A percentile compares a stretch with the other conserved stretches of the same genome.
Evolutionary conservation across 768 basidiomycete genomes (phyloP).

Genomic region (Macrolepiota dolichaula): DNA sequence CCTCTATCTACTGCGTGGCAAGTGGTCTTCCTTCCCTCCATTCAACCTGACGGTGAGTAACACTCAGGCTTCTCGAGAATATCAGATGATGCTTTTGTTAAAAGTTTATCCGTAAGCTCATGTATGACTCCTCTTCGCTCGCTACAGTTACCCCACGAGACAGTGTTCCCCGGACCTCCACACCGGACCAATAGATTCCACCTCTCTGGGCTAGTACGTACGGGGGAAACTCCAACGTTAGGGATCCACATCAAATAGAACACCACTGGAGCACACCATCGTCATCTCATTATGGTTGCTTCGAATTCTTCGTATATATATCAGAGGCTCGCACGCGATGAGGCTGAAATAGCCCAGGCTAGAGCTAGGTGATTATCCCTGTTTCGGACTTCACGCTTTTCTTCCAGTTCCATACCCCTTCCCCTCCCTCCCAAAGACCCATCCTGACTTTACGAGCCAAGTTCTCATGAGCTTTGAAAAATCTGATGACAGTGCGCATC

Average conservation of each 20-base stretch:
- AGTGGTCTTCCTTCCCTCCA: neutral
- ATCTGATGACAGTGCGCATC: constrained; percentile 1
- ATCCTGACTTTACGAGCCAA: neutral
- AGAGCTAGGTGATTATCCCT: constrained; percentile 4
- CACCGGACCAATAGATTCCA: neutral
- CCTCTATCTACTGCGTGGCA: neutral
- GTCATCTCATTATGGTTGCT: constrained; percentile 5
- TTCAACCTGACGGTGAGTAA: neutral
- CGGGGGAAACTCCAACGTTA: neutral
- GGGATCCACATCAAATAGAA: neutral
- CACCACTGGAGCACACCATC: constrained; percentile 2
- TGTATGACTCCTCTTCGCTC: neutral
- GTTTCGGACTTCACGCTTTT: neutral
- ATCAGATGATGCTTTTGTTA: neutral
- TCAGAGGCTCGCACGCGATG: constrained; percentile 5
- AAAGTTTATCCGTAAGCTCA: neutral
- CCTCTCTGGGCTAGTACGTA: neutral
- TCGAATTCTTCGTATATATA: constrained; percentile 9
- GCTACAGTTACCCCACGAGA: neutral
- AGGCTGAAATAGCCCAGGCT: constrained; percentile 2
- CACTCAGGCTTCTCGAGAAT: neutral
- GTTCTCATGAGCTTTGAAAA: constrained; percentile 9
- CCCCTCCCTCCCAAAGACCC: too few species aligned
- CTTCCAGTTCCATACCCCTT: neutral
- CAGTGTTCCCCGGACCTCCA: neutral